These are phyloP conservation scores for Alternaria brassicae DNA, from an alignment of 2,329 filamentous ascomycete species.

Conservation along the genomic window DNA sequence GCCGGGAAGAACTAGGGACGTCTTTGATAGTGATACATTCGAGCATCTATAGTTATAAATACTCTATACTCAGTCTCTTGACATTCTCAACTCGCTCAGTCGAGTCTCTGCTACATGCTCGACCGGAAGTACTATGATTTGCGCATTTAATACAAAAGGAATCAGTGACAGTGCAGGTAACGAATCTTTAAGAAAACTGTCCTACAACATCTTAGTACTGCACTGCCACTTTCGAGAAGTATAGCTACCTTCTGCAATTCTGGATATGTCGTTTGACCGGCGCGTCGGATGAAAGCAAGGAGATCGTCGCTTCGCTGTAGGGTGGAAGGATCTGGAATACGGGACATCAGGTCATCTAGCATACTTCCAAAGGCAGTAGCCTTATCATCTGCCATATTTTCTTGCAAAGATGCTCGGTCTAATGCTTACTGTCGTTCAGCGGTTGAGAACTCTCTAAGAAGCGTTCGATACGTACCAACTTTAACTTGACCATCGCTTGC, in stretches of 20 bases:
- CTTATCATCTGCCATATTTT: not conserved
- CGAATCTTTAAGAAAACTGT: slow-evolving; percentile 7
- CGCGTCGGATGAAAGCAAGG: slow-evolving; percentile 5
- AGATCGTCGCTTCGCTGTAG: slow-evolving; percentile 10
- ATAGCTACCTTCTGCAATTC: slow-evolving; percentile 15
- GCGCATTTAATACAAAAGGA: slow-evolving; percentile 15
- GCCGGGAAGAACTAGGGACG: not conserved
- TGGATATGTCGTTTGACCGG: slow-evolving; percentile 10
- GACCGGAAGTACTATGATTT: slow-evolving; percentile 13
- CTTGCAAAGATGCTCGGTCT: not conserved
- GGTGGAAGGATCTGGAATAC: not conserved
- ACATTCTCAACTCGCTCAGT: slow-evolving; percentile 12
- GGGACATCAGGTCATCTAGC: slow-evolving; percentile 5
- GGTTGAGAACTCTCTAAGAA: not conserved
- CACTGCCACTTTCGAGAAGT: not conserved
- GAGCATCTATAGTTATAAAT: not conserved
- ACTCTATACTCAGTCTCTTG: not conserved
- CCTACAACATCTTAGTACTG: slow-evolving; percentile 9
- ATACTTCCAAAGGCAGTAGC: slow-evolving; percentile 6
- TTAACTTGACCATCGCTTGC: slow-evolving; percentile 15
- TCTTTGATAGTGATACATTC: not conserved
- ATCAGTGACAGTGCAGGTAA: slow-evolving; percentile 8
- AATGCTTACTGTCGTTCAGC: slow-evolving; percentile 13
- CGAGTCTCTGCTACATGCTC: slow-evolving; percentile 3
- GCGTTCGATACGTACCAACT: slow-evolving; percentile 14